These are phyloP conservation scores for Coprinopsis sp. DNA, from an alignment of 768 basidiomycete genomes.

Conservation along the genomic window DNA sequence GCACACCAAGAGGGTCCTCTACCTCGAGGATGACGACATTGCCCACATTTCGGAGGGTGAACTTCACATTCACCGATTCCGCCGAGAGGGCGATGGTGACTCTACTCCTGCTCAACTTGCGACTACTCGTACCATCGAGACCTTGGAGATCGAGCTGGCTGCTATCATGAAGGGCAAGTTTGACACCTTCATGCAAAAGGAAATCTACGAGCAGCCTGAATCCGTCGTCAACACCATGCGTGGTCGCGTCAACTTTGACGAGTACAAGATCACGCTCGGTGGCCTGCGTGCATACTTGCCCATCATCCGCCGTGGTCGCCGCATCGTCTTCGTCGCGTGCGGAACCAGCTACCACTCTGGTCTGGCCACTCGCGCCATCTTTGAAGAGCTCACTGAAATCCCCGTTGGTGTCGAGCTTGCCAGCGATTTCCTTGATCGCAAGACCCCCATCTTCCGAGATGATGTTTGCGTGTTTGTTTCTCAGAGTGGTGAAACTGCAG, in stretches of 20 bases:
- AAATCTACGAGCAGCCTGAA: slow-evolving; percentile 98
- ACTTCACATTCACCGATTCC: slow-evolving; percentile 97
- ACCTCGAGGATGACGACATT: slow-evolving; percentile 98
- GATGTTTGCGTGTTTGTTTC: slow-evolving; percentile 95
- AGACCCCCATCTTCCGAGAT: slow-evolving; percentile 99
- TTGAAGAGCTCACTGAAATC: slow-evolving; percentile 98
- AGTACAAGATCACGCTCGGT: slow-evolving; percentile 85
- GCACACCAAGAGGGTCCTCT: slow-evolving; percentile 98
- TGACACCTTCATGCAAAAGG: slow-evolving; percentile 99
- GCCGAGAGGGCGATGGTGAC: slow-evolving; percentile 74
- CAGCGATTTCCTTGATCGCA: slow-evolving; percentile 96
- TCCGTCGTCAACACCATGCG: slow-evolving; percentile 99
- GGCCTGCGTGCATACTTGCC: slow-evolving; percentile 93
- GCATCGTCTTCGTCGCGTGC: slow-evolving; percentile 97
- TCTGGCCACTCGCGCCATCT: slow-evolving; percentile 93
- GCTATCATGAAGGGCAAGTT: slow-evolving; percentile 99
- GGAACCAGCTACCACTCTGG: slow-evolving; percentile 98
- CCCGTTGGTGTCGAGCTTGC: slow-evolving; percentile 96
- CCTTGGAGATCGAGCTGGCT: slow-evolving; percentile 97
- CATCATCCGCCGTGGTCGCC: slow-evolving; percentile 90
- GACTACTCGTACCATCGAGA: slow-evolving; percentile 92
- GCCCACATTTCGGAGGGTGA: slow-evolving; percentile 97
- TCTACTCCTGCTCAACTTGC: slow-evolving; percentile 57
- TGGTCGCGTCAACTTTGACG: slow-evolving; percentile 98
- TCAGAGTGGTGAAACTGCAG: slow-evolving; percentile 98